Base-by-base conservation (phyloP, 805 yeast species). In the Priceomyces haplophilus region DNA sequence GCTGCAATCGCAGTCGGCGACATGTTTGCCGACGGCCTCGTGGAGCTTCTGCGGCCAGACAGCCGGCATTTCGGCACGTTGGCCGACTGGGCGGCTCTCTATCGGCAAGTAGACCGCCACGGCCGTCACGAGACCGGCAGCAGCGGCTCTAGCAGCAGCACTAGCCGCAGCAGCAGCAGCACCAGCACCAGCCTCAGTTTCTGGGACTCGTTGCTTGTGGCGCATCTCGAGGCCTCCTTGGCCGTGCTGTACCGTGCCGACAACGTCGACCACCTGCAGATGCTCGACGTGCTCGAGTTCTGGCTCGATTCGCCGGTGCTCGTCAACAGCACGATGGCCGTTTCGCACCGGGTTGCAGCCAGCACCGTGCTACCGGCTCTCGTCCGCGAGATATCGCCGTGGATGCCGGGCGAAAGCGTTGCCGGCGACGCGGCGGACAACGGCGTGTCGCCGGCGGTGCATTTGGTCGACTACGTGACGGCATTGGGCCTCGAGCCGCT, bases 181-280 rank as follows among this genome's bases (percentile, higher is more conserved):
- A 23, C 12, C 17, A 3, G 11, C 4, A 6, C n/a, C n/a, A 27
- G 11, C n/a, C 16, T 45, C 20, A 33, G 41, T 4, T 31, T 43
- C 16, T 56, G 57, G 52, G 65, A 60, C 45, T 51, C 58, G 0
- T 25, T 55, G 32, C 18, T 60, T 1, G 55, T 46, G 34, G 30
- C 21, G 13, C 27, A 34, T 33, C 35, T 49, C 35, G 15, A 20
- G n/a, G 31, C 38, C 3, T 21, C 30, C 21, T 20, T 41, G 13
- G 27, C n/a, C 7, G 6, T 4, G 8, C 21, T 38, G 12, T 39
- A 41, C n/a, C 25, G 38, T 15, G 27, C 29, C 5, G 29, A 18
- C 8, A 11, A 18, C 7, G 8, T 21, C 8, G n/a, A 37, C 3
- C 53, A 51, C 33, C 16, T 23, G 7, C 17, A 32, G 15, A 33